Evolutionary conservation across 108 stramenopile species (phyloP), one percentile per base, ranked within the genome.

Genomic region (Cyclotella choctawhatcheeana): DNA sequence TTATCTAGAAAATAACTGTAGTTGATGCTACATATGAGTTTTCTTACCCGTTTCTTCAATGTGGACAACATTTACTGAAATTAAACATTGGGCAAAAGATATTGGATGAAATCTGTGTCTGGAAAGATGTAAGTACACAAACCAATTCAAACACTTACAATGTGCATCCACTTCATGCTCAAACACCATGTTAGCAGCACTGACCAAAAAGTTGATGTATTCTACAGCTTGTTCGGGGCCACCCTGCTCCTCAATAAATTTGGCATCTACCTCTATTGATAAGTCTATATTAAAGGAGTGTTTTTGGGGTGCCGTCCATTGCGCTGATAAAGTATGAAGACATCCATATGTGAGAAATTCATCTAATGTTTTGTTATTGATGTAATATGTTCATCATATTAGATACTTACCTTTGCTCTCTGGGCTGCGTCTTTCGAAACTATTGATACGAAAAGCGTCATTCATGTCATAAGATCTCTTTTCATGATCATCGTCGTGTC

Each of bases 101-200:
- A 40, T 8, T 40, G n/a, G n/a, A n/a, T n/a, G n/a, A n/a, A n/a
- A n/a, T n/a, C n/a, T n/a, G 6, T 40, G 37, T 12, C 12, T 40
- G 37, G 12, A 8, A 40, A 40, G 37, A 40, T 40, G 12, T 12
- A 8, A 12, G 37, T 12, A 40, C 12, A 6, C 12, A 40, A 8
- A 40, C 6, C 6, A 40, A 40, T 40, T 40, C 12, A 8, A 8
- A 2, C 14, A 52, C 65, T 66, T 25, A 66, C 65, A 64, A 63
- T 76, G 75, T 14, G 75, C 62, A 66, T 77, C 76, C 0, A 77
- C 61, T 58, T 77, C 76, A 47, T 77, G 55, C 64, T 77, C 76
- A 33, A 66, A 54, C 5, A 77, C 48, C 14, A 77, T 14, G 43
- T 77, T 77, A 6, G 71, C 37, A 14, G 71, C 70, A 37, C 66